phyloP scores from a whole-genome alignment of 495 filamentous ascomycete genomes.

The Hypoxylon lienhwacheense region DNA sequence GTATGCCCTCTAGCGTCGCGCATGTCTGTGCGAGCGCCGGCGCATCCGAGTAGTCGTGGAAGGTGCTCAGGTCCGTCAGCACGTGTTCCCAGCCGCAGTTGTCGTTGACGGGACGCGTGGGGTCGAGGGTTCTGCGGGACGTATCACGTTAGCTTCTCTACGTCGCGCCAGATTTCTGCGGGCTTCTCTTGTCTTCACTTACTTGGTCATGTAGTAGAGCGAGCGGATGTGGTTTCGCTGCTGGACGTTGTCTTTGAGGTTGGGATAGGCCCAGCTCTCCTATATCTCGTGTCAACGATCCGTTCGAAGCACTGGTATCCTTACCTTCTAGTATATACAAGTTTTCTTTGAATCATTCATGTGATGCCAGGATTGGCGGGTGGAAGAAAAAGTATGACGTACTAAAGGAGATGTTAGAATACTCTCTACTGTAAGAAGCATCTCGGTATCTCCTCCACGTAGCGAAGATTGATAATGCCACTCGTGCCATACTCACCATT shows the following conservation, averaged over 20 bases:
- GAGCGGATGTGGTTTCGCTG: constrained; percentile 61
- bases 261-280: constrained; percentile 61
- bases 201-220: constrained; percentile 63
- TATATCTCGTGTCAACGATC: constrained; percentile 11
- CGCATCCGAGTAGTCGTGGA: constrained; percentile 62
- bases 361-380: no score
- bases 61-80: constrained; percentile 59
- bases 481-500: constrained; percentile 43
- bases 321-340: neutral
- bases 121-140: constrained; percentile 51
- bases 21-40: constrained; percentile 52
- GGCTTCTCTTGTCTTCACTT: constrained; percentile 18
- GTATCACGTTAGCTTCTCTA: constrained; percentile 5
- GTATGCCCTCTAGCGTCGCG: constrained; percentile 48
- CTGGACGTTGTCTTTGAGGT: constrained; percentile 52
- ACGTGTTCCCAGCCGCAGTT: constrained; percentile 69
- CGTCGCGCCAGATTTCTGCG: neutral
- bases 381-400: no score
- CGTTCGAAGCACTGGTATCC: neutral
- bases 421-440: no score
- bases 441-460: no score
- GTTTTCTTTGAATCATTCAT: no score
- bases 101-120: constrained; percentile 62
- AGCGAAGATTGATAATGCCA: no score
- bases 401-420: no score